phyloP scores from a whole-genome alignment of 2,329 filamentous ascomycete species.

The Cyclaneusma minus region DNA sequence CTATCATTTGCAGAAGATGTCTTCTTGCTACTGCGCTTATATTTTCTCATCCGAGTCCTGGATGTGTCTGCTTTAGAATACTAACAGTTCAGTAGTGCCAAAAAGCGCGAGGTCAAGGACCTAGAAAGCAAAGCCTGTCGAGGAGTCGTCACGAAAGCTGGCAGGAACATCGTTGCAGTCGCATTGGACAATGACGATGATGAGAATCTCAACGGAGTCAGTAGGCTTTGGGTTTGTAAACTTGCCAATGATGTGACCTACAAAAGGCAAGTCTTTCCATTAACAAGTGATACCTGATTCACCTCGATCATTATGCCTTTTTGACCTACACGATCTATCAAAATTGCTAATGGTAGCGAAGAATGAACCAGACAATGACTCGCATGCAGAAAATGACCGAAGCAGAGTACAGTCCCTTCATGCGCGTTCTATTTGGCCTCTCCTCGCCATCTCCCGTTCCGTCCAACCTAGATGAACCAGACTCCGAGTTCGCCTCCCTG shows the following conservation, averaged over 20 bases:
- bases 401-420: conserved; percentile 41
- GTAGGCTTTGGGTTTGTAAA: conserved; percentile 47
- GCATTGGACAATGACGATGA: conserved; percentile 46
- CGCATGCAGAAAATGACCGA: conserved; percentile 41
- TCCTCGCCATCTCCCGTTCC: conserved; percentile 33
- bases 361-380: conserved; percentile 49
- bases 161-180: conserved; percentile 42
- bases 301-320: background rate
- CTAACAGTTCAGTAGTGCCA: too few species aligned
- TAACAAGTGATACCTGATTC: too few species aligned
- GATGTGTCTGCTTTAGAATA: too few species aligned
- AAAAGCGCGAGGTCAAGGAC: conserved; percentile 57
- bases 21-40: too few species aligned
- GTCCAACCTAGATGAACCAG: conserved; percentile 20
- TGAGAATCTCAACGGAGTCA: conserved; percentile 18
- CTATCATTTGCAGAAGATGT: too few species aligned
- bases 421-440: conserved; percentile 46
- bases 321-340: background rate
- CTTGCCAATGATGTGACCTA: conserved; percentile 54
- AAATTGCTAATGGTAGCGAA: conserved; percentile 19
- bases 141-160: conserved; percentile 55
- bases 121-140: conserved; percentile 51
- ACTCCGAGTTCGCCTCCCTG: conserved; percentile 28
- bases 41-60: too few species aligned
- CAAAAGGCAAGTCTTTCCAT: conserved; percentile 28